These are phyloP conservation scores for Emmonsiellopsis sp. DNA, from an alignment of 2,329 filamentous ascomycete species.

Conservation along the genomic window DNA sequence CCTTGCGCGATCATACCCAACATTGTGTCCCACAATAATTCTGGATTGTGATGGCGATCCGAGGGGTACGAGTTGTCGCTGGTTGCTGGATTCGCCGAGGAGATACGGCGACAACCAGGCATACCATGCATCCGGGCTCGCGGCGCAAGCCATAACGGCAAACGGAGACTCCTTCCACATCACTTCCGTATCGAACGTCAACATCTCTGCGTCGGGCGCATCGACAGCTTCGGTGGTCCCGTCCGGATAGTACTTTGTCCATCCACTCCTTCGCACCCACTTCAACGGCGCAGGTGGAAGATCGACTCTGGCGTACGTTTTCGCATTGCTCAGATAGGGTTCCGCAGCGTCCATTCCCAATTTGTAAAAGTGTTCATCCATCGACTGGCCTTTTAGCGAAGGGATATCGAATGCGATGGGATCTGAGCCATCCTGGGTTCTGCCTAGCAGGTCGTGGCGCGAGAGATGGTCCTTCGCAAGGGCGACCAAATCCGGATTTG, in stretches of 20 bases:
- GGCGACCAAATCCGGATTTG: constrained; percentile 64
- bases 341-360: constrained; percentile 80
- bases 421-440: constrained; percentile 66
- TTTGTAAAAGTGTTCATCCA: constrained; percentile 91
- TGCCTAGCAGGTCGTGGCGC: constrained; percentile 80
- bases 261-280: constrained; percentile 76
- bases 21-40: constrained; percentile 86
- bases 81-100: constrained; percentile 66
- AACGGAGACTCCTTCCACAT: constrained; percentile 91
- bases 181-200: constrained; percentile 94
- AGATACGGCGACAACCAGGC: constrained; percentile 96
- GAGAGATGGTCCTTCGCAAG: constrained; percentile 74
- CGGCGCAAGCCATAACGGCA: constrained; percentile 94
- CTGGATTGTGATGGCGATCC: constrained; percentile 66
- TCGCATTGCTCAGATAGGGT: constrained; percentile 68
- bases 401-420: constrained; percentile 86
- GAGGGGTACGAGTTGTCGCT: constrained; percentile 76
- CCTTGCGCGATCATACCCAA: constrained; percentile 87
- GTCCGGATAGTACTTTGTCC: constrained; percentile 83
- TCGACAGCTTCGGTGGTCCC: constrained; percentile 64
- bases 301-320: constrained; percentile 57
- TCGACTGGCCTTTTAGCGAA: constrained; percentile 62
- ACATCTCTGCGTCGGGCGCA: constrained; percentile 67
- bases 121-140: constrained; percentile 86
- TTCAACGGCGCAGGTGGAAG: constrained; percentile 53